Evolutionary conservation across 352 stramenopile genomes (phyloP), one percentile per base, ranked within the genome.

Genomic region (Globisporangium abappressorium): DNA sequence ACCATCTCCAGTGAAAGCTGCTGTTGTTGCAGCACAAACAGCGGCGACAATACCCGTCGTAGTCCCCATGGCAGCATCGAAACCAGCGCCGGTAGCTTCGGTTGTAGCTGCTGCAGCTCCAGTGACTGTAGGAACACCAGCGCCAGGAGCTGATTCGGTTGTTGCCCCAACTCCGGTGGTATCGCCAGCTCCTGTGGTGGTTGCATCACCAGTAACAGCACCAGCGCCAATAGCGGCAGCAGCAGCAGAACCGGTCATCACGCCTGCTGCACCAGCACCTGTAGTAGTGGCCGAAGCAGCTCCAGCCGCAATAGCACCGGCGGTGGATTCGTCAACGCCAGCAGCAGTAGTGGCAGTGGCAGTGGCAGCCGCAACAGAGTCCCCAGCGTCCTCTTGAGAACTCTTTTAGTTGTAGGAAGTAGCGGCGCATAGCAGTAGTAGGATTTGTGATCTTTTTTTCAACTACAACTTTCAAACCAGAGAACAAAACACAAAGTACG

Each of bases 1-100:
- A 5, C 38, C 43, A 15, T 41, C 65, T 20, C 26, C 65, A 15
- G 54, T 26, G n/a, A 78, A 70, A 14, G 57, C 58, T 1, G 34
- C 36, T 11, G 64, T 36, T 22, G 43, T 12, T 8, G 64, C 20
- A 20, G 41, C 18, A 26, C 28, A 43, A 49, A 8, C 24, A 41
- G 38, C 38, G 7, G 15, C 6, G 61, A 59, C 51, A 58, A 59
- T 60, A 60, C 7, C 55, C 20, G 30, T 41, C 30, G 30, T 28
- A 22, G 55, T 14, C 8, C 28, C 20, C 2, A 26, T 24, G 24
- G 26, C 24, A 18, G 22, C 49, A 14, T 56, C 24, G 18, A 59
- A 28, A 28, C 54, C 28, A 59, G 54, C 18, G 24, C 22, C 15
- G 5, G 51, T n/a, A 34, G 51, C 18, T 9, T n/a, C 12, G 11